Evolutionary conservation across 2,329 filamentous ascomycete species (phyloP).

Genomic region (Bimuria novae-zelandiae): DNA sequence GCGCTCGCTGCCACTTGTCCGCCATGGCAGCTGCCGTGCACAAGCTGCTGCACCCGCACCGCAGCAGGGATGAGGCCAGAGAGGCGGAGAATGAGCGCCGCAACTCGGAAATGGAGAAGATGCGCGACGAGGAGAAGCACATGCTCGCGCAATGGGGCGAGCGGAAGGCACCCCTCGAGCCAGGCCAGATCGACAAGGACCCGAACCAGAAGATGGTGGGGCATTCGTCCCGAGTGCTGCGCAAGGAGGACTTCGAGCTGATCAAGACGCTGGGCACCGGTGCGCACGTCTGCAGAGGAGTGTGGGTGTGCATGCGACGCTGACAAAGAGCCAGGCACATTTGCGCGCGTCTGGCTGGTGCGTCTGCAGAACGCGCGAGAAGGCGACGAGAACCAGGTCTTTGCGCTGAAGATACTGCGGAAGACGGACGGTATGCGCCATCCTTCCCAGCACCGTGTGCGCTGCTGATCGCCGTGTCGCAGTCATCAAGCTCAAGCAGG

Average conservation of each 20-base stretch:
- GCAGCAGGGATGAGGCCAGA: conserved; percentile 31
- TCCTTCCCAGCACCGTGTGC: not conserved
- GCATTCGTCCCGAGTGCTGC: conserved; percentile 53
- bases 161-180: conserved; percentile 49
- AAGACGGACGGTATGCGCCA: conserved; percentile 55
- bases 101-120: conserved; percentile 42
- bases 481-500: conserved; percentile 83
- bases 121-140: conserved; percentile 54
- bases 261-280: conserved; percentile 79
- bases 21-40: conserved; percentile 46
- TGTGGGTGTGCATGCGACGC: conserved; percentile 4
- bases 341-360: conserved; percentile 81
- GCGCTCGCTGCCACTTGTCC: conserved; percentile 5
- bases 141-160: conserved; percentile 54
- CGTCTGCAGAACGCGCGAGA: conserved; percentile 61
- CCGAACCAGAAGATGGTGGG: conserved; percentile 52
- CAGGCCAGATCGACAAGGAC: conserved; percentile 49
- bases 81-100: conserved; percentile 34
- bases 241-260: conserved; percentile 68
- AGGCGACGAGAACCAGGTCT: conserved; percentile 68
- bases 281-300: conserved; percentile 43
- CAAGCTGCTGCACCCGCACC: conserved; percentile 44
- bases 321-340: conserved; percentile 63
- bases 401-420: conserved; percentile 78
- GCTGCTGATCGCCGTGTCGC: conserved; percentile 26